Percentiles rank a stretch among this genome's conserved stretches.
Conservation (phyloP, 768 basidiomycete genomes). For the Clavulina sp. region DNA sequence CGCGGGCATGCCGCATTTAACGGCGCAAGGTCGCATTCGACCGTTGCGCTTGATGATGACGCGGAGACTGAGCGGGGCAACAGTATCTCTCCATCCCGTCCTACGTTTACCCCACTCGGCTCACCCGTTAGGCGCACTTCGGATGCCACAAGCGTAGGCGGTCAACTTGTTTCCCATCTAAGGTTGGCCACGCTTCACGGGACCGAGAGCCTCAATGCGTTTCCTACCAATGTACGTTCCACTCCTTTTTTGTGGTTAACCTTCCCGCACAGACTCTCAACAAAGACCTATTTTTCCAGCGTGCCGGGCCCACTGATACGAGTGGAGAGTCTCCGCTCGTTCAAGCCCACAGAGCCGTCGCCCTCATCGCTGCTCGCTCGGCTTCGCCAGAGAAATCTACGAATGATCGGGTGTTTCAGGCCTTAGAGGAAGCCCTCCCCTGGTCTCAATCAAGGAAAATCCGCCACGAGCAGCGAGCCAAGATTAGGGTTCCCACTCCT, state of each 20-base stretch:
- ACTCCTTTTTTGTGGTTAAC: background rate
- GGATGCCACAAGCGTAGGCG: background rate
- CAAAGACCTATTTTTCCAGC: background rate
- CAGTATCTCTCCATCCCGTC: background rate
- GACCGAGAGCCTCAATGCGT: background rate
- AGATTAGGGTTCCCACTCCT: conserved; percentile 4
- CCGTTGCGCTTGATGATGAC: background rate
- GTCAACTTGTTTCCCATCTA: background rate
- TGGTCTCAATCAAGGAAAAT: conserved; percentile 11
- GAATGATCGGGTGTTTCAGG: conserved; percentile 8
- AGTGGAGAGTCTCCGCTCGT: background rate
- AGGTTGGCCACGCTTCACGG: background rate
- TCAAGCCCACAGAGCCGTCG: background rate
- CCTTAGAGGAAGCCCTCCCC: conserved; percentile 10
- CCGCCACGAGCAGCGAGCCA: conserved; percentile 8
- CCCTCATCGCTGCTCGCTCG: background rate
- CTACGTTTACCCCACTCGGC: background rate
- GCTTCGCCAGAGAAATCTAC: background rate
- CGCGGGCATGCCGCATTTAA: background rate
- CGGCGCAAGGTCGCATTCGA: background rate
- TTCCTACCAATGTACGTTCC: background rate
- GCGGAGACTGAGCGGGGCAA: background rate
- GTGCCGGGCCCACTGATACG: background rate
- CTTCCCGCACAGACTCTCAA: background rate
- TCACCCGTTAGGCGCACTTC: background rate